Conservation (phyloP, 1,139 yeast species). For the Yamadazyma friedrichii region DNA sequence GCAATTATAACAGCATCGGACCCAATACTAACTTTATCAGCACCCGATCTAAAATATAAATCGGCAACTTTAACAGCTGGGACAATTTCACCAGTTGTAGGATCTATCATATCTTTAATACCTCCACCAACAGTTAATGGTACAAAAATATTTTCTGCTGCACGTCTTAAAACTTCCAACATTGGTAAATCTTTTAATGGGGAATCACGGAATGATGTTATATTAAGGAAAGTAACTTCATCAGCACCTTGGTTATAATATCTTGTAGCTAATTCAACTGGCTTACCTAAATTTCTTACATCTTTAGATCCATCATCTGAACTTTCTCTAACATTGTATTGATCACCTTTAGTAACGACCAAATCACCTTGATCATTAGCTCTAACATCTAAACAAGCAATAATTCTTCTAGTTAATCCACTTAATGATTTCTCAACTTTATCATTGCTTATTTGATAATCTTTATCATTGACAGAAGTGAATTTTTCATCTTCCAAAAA, state of each 20-base stretch:
- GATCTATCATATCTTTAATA: constrained; percentile 84
- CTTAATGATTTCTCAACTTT: constrained; percentile 50
- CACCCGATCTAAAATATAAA: constrained; percentile 90
- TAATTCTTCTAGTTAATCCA: constrained; percentile 84
- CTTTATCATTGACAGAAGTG: constrained; percentile 20
- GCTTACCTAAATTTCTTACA: constrained; percentile 92
- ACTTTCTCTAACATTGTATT: constrained; percentile 86
- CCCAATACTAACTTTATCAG: constrained; percentile 96
- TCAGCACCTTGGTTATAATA: constrained; percentile 95
- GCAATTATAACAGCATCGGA: constrained; percentile 96
- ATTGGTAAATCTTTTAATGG: constrained; percentile 91
- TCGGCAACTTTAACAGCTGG: constrained; percentile 91
- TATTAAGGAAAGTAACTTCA: constrained; percentile 89
- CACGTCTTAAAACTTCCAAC: constrained; percentile 79
- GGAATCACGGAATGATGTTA: constrained; percentile 91
- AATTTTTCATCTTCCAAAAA: constrained; percentile 58
- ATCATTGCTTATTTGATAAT: constrained; percentile 15
- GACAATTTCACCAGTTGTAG: constrained; percentile 63
- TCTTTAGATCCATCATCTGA: constrained; percentile 43
- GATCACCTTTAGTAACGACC: constrained; percentile 97
- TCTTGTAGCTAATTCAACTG: constrained; percentile 87
- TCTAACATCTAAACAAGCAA: constrained; percentile 96
- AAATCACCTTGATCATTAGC: constrained; percentile 91
- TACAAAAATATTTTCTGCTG: constrained; percentile 90
- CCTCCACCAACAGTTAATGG: constrained; percentile 99